Base-by-base conservation (phyloP, 495 filamentous ascomycete genomes). In the Neurospora sp. region DNA sequence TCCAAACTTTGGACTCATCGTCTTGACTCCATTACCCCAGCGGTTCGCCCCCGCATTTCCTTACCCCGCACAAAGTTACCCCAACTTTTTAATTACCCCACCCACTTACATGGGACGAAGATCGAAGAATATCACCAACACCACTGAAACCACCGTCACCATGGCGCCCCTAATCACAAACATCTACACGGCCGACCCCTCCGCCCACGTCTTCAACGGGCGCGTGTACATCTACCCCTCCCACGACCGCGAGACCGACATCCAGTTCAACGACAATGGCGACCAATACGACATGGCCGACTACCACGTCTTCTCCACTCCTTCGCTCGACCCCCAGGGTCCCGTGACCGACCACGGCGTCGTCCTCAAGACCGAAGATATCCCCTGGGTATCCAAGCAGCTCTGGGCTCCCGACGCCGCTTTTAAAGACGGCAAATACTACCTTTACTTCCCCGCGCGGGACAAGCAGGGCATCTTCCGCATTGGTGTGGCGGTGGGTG, bases 271-370 rank as follows among this genome's bases (percentile, higher is more conserved):
- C 84, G 91, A 93, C 85, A 91, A 91, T 85, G 91, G 91, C 80
- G 91, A 92, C 83, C 91, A 93, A 80, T 93, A 92, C 80, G 91
- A 90, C 83, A 93, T 93, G 91, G 86, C 83, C 73, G 89, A 91
- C 81, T 91, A 91, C 84, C 88, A 90, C 73, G 89, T 90, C 78
- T 88, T 90, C 80, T 87, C 83, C 69, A 83, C 86, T 71, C 73
- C 79, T 1, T 77, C 82, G 6, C 82, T 88, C 14, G 85, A 85
- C 74, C 83, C 83, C 1, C 73, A 75, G n/a, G 83, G 82, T 1
- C 80, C 82, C 4, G 87, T 89, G 5, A 84, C 81, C 22, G 89
- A 90, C 82, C 89, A 90, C 82, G 88, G 88, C 77, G 82, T 88
- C 35, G 86, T 85, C 37, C 83, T 91, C 41, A 82, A 81, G 42